Evolutionary conservation across 306 rosid species (phyloP).

Genomic region (Arachis hypogaea): DNA sequence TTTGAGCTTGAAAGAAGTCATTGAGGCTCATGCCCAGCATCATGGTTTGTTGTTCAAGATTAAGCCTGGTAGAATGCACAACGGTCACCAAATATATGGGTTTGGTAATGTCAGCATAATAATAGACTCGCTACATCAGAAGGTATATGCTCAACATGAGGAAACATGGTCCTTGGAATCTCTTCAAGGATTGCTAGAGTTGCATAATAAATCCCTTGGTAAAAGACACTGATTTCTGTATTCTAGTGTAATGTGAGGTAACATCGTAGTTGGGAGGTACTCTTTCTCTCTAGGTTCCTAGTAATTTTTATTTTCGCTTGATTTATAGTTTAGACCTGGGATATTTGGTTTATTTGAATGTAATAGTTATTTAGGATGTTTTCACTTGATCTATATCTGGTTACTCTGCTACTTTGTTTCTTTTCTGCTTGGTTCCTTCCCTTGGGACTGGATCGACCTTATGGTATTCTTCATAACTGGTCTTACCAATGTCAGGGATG

Average conservation of each 20-base stretch:
- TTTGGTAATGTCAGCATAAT: constrained; percentile 79
- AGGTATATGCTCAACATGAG: constrained; percentile 74
- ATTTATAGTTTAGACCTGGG: constrained; percentile 3
- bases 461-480: constrained; percentile 50
- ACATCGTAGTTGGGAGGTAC: constrained; percentile 35
- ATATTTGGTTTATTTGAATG: not conserved
- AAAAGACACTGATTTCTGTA: constrained; percentile 44
- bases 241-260: constrained; percentile 21
- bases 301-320: not conserved
- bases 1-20: constrained; percentile 84
- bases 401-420: too few species aligned
- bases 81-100: constrained; percentile 84
- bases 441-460: too few species aligned
- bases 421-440: too few species aligned
- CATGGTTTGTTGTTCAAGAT: constrained; percentile 73
- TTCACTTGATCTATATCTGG: too few species aligned
- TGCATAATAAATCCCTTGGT: constrained; percentile 59
- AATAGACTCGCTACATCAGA: constrained; percentile 67
- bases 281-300: constrained; percentile 20
- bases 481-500: constrained; percentile 75
- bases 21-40: constrained; percentile 80
- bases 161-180: constrained; percentile 73
- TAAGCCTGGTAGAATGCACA: constrained; percentile 78
- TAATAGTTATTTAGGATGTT: constrained; percentile 1
- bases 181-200: constrained; percentile 70